Evolutionary conservation across 1,284 basidiomycete genomes (phyloP), one percentile per base, ranked within the genome.

Genomic region (Sanghuangporus baumii): DNA sequence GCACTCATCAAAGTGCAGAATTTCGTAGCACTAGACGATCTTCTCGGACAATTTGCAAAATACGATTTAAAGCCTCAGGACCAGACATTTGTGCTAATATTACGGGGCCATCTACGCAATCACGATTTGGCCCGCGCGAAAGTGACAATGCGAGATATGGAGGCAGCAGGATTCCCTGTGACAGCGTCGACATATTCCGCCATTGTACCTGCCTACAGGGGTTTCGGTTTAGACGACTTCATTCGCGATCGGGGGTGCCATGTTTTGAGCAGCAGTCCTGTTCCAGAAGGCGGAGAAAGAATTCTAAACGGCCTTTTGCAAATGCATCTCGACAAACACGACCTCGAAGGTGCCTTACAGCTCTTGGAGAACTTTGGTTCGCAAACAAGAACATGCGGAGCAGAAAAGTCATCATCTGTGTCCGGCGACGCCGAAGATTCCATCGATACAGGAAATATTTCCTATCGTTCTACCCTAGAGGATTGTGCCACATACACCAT

Each of bases 41-140:
- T 81, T 2, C 71, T 87, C 59, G 70, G 75, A 52, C 78, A 83
- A 59, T 89, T 87, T 75, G 69, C 75, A 50, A 67, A 69, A 37
- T 73, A 79, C 61, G 69, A 75, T 1, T 67, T 86, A 47, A 68
- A 67, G 16, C 86, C 86, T 26, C 81, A 78, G 55, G 78, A 81
- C 54, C 76, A 82, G 66, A 89, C 88, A 1, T 90, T 81, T 70
- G 86, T 89, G 69, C 75, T 87, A 16, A 76, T 91, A 43, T 74
- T 90, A 12, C 79, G 82, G 6, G 86, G 83, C 34, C 79, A 86
- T 70, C 75, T 92, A 59, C 85, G 81, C 70, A 92, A 92, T 71
- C 77, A 79, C 73, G 79, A 90, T 71, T 72, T 91, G 52, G 67
- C 71, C 61, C 76, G 77, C 50, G 87, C 87, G 55, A 82, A 79